Conservation (phyloP, 345 rosid species). For the Heritiera fomes region DNA sequence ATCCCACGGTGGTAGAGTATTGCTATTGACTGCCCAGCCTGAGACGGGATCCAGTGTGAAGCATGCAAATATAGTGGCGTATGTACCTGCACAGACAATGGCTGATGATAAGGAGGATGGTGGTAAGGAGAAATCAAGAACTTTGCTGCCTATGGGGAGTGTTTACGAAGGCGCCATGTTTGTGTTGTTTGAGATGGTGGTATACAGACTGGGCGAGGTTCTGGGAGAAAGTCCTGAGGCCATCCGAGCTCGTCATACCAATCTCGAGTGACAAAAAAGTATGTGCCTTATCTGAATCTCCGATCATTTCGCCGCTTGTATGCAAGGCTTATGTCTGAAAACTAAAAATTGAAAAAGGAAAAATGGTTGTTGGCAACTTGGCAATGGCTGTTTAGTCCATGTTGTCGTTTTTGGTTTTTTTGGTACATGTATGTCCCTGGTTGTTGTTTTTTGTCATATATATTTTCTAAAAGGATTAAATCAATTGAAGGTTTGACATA, state of each 20-base stretch:
- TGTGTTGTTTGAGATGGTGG: slow-evolving; percentile 90
- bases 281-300: no score
- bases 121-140: slow-evolving; percentile 26
- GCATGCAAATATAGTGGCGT: slow-evolving; percentile 67
- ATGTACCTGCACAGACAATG: slow-evolving; percentile 85
- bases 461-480: no score
- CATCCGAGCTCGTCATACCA: slow-evolving; percentile 84
- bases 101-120: slow-evolving; percentile 40
- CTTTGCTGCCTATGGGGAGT: slow-evolving; percentile 59
- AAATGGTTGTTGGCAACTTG: no score
- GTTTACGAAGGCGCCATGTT: slow-evolving; percentile 84
- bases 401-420: no score
- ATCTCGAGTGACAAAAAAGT: slow-evolving; percentile 56
- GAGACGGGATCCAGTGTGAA: slow-evolving; percentile 54
- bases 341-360: no score
- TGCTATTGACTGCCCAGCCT: slow-evolving; percentile 71
- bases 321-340: no score
- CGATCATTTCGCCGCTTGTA: no score
- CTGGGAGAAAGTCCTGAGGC: slow-evolving; percentile 59
- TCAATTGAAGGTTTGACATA: no score
- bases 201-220: slow-evolving; percentile 58
- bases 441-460: no score
- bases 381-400: no score
- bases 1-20: slow-evolving; percentile 58
- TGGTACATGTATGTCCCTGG: no score